Base-by-base conservation (phyloP, 306 rosid species). In the Quercus suber region DNA sequence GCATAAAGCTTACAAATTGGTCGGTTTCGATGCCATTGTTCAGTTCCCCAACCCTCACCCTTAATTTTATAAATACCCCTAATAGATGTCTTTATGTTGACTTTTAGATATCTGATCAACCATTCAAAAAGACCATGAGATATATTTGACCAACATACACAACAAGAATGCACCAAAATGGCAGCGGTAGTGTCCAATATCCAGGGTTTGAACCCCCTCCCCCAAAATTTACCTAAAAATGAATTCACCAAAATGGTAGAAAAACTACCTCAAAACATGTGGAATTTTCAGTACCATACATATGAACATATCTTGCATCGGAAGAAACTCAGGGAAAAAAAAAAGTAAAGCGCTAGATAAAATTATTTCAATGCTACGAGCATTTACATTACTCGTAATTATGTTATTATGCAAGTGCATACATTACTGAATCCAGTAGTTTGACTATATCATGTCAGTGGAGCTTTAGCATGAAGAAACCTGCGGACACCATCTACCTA, bases 371-470 rank as follows among this genome's bases (percentile, higher is more conserved):
- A 60, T 72, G 67, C 45, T 78, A 83, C 52, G 76, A 35, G 73
- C 81, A 84, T 78, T 78, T 84, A 78, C 74, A 76, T 13, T 45
- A 70, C 81, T 71, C 37, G 78, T 67, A 27, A 52, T 79, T 74
- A 33, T 59, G 49, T 56, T 77, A 71, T 41, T 71, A 80, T 30
- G 74, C 21, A 75, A 49, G 58, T 80, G 82, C 81, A 79, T 37
- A 28, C 35, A 63, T 75, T 12, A 31, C 71, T 11, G 64, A 69
- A 72, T 64, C 61, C 59, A 18, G 80, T 5, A 21, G 49, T 69
- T 59, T 80, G 76, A 82, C 79, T 75, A 74, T 73, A 76, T 84
- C 83, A 70, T 81, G 84, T 77, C 73, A 65, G 70, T 25, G 43
- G 75, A 75, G 65, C 75, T 68, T 60, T 20, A 82, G 67, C 78